These are phyloP conservation scores for Gymnopilus junonius DNA, from an alignment of 768 basidiomycete genomes.

Conservation along the genomic window DNA sequence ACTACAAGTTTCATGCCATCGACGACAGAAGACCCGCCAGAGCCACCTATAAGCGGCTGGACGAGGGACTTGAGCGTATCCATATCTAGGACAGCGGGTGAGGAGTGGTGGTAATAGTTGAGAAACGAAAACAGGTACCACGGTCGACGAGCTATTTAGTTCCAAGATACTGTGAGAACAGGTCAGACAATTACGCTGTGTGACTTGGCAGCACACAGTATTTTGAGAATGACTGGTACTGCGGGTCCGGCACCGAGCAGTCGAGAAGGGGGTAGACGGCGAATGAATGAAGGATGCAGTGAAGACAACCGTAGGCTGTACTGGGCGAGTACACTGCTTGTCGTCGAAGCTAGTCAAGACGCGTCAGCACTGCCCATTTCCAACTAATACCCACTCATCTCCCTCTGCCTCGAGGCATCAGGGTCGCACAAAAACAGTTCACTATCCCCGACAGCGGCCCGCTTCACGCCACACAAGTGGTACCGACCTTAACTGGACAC, in stretches of 20 bases:
- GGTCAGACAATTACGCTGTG: slow-evolving; percentile 11
- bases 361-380: slow-evolving; percentile 13
- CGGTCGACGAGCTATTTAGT: slow-evolving; percentile 1
- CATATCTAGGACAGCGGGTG: slow-evolving; percentile 36
- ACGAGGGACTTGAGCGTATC: slow-evolving; percentile 83
- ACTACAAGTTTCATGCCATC: slow-evolving; percentile 92
- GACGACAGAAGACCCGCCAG: slow-evolving; percentile 77
- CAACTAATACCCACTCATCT: slow-evolving; percentile 1
- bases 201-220: slow-evolving; percentile 5
- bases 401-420: slow-evolving; percentile 16
- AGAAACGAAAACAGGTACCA: background rate
- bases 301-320: background rate
- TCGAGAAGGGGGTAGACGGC: slow-evolving; percentile 8
- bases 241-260: slow-evolving; percentile 8
- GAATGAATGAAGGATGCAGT: background rate
- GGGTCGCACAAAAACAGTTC: slow-evolving; percentile 1
- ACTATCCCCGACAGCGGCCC: slow-evolving; percentile 7
- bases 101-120: slow-evolving; percentile 8
- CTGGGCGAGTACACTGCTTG: background rate
- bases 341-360: slow-evolving; percentile 9
- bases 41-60: slow-evolving; percentile 78
- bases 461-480: background rate
- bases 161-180: slow-evolving; percentile 13
- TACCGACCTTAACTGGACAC: background rate
- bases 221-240: slow-evolving; percentile 3